phyloP scores from a whole-genome alignment of 78 protist genomes.

The Monosiga brevicollis region DNA sequence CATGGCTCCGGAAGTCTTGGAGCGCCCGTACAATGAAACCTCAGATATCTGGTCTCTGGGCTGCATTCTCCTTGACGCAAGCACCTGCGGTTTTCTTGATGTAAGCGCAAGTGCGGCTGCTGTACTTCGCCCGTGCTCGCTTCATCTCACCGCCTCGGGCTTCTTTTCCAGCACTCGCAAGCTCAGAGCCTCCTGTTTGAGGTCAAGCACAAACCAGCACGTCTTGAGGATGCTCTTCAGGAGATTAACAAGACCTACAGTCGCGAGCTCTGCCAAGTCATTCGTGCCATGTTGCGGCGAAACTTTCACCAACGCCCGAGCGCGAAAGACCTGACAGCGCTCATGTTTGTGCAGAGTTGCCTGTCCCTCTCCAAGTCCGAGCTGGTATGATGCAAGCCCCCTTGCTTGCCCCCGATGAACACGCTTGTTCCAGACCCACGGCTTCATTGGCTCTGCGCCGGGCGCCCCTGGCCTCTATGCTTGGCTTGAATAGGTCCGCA shows the following conservation, averaged over 20 bases:
- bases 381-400: no score
- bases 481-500: no score
- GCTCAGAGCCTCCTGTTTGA: not conserved
- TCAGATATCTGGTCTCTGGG: constrained; percentile 1
- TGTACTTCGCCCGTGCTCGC: not conserved
- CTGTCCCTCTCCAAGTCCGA: not conserved
- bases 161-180: not conserved
- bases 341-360: not conserved
- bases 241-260: not conserved
- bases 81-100: not conserved
- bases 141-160: not conserved
- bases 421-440: no score
- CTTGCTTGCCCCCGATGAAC: no score
- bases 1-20: constrained; percentile 1
- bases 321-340: not conserved
- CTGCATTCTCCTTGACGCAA: not conserved
- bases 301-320: not conserved
- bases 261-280: not conserved
- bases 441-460: no score
- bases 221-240: not conserved
- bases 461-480: no score
- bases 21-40: not conserved
- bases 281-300: not conserved
- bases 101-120: no score
- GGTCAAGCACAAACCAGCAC: not conserved